Evolutionary conservation across 371 early-diverging fungal genomes (phyloP).

Genomic region (Capillidium heterosporum): DNA sequence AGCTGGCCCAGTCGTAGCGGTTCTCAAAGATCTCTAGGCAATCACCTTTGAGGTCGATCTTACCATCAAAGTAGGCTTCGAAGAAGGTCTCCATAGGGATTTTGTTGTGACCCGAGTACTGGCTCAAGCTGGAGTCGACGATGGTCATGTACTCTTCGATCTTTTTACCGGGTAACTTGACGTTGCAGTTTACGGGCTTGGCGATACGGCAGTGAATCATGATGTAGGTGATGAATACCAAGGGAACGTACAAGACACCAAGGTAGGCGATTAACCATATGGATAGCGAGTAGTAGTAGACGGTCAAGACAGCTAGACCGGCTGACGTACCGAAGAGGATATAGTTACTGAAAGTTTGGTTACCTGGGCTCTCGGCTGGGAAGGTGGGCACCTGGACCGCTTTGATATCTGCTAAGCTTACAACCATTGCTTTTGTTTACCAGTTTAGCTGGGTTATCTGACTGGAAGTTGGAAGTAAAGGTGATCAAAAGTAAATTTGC

Average conservation of each 20-base stretch:
- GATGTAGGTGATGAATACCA: constrained; percentile 40
- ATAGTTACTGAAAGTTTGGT: constrained; percentile 48
- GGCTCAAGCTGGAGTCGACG: constrained; percentile 53
- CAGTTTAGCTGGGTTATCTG: too few species aligned
- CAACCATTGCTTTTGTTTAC: neutral
- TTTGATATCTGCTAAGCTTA: neutral
- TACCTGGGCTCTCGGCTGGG: constrained; percentile 62
- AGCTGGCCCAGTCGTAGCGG: constrained; percentile 87
- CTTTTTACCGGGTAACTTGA: constrained; percentile 54
- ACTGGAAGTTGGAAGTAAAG: too few species aligned
- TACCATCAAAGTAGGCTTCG: constrained; percentile 85
- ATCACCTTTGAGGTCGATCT: constrained; percentile 82
- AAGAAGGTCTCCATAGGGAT: constrained; percentile 94
- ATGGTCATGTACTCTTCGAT: constrained; percentile 75
- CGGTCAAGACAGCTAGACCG: constrained; percentile 35
- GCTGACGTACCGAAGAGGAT: constrained; percentile 26
- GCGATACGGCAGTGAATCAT: constrained; percentile 42
- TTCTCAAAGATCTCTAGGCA: constrained; percentile 71
- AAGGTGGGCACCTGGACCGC: constrained; percentile 15
- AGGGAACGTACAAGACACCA: constrained; percentile 26
- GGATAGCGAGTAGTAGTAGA: constrained; percentile 33
- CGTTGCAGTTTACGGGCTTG: constrained; percentile 43
- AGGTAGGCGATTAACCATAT: constrained; percentile 37
- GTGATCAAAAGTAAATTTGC: too few species aligned
- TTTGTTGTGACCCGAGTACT: constrained; percentile 59